Conservation (phyloP, 768 basidiomycete species). For the Tricholoma flavovirens region DNA sequence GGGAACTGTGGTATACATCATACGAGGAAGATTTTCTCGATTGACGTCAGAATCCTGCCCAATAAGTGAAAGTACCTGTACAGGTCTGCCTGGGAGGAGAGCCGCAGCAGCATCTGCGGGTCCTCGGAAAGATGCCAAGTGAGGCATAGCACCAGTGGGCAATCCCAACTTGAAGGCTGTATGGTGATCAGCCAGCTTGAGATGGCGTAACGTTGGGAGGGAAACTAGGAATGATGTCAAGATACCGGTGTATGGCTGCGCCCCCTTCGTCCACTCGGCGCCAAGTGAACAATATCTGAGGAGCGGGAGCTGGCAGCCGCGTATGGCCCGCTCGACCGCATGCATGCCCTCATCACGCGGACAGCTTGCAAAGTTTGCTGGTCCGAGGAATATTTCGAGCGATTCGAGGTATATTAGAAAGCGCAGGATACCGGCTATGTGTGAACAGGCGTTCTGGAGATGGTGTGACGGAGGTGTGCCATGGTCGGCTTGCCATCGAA, state of each 20-base stretch:
- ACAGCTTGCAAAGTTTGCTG: constrained; percentile 29
- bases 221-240: constrained; percentile 39
- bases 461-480: constrained; percentile 21
- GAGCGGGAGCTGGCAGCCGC: constrained; percentile 33
- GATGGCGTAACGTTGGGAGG: constrained; percentile 36
- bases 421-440: constrained; percentile 32
- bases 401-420: constrained; percentile 40
- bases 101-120: constrained; percentile 52
- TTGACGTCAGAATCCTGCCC: constrained; percentile 53
- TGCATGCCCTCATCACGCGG: constrained; percentile 23
- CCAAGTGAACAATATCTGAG: constrained; percentile 38
- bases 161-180: constrained; percentile 36
- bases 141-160: constrained; percentile 38
- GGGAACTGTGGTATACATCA: constrained; percentile 43
- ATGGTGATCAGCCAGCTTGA: constrained; percentile 43
- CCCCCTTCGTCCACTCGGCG: constrained; percentile 39
- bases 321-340: constrained; percentile 42
- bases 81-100: constrained; percentile 56
- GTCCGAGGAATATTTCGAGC: constrained; percentile 49
- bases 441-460: constrained; percentile 34
- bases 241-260: constrained; percentile 34
- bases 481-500: constrained; percentile 48
- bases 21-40: constrained; percentile 42
- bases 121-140: constrained; percentile 53
- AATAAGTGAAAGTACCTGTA: constrained; percentile 49